Evolutionary conservation across 148 eudicot genomes (phyloP), one percentile per base, ranked within the genome.

Genomic region (Rhododendron kiyosumense): DNA sequence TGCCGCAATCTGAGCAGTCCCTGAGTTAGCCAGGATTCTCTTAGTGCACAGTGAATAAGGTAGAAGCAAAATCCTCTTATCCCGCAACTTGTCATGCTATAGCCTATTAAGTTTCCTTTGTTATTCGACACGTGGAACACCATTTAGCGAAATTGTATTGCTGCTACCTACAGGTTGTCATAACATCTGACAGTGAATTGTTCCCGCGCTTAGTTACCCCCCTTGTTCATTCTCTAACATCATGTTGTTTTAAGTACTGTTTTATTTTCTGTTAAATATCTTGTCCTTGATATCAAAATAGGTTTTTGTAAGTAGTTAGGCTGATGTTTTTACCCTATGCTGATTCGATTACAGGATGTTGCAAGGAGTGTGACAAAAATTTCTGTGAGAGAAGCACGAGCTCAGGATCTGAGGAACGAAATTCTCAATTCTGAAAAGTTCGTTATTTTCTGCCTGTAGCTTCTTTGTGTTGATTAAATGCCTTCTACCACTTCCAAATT

Each of bases 381-480:
- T 89, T 94, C 96, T 41, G 94, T 95, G 28, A 92, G 94, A 86
- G 99, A 97, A 92, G 89, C 99, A 24, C 93, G 99, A 67, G 98
- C 98, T 57, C 94, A 93, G 85, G 99, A 97, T 92, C 90, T 97
- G 75, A 91, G 96, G 82, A 94, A 94, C 45, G 98, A 97, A 89
- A 93, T 97, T 85, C 94, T 95, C 54, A 97, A 97, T 84, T 95
- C 98, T 82, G 96, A 95, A 54, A 95, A 93, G 98, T 97, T 85
- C 65, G 96, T 87, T 52, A 30, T 65, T 81, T 79, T 82, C 82
- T 71, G 67, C 14, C 41, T 24, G 15, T 15, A 38, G 38, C 7
- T 36, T 49, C 12, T 81, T 11, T 81, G 9, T 81, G 38, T 45
- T 2, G n/a, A 82, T 38, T 36, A 8, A 85, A 28, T 24, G 83